Percentiles rank a stretch among this genome's conserved stretches.
Conservation (phyloP, 495 filamentous ascomycete species). For the Chlorociboria aeruginascens region DNA sequence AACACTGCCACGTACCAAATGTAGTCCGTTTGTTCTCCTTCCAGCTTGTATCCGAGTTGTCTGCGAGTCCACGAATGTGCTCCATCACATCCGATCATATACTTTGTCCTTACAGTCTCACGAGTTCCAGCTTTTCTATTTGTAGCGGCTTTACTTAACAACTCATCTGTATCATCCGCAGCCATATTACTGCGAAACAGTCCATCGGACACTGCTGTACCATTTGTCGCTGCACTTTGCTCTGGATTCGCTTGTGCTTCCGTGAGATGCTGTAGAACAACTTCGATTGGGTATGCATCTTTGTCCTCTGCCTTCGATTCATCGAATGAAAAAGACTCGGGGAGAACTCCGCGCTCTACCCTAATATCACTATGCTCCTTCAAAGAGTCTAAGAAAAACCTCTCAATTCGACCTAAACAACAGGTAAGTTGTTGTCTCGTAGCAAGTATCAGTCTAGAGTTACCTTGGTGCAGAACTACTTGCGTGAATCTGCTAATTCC, state of each 20-base stretch:
- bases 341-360: slow-evolving; percentile 38
- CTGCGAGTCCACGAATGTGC: slow-evolving; percentile 59
- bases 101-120: slow-evolving; percentile 44
- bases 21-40: slow-evolving; percentile 62
- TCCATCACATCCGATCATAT: slow-evolving; percentile 66
- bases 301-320: slow-evolving; percentile 28
- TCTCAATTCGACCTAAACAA: slow-evolving; percentile 38
- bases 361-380: slow-evolving; percentile 34
- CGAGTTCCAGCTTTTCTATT: slow-evolving; percentile 20
- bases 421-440: neutral
- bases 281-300: slow-evolving; percentile 40
- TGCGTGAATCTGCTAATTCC: slow-evolving; percentile 42
- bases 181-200: slow-evolving; percentile 38
- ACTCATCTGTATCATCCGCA: slow-evolving; percentile 43
- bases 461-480: slow-evolving; percentile 35
- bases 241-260: slow-evolving; percentile 33
- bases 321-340: slow-evolving; percentile 33
- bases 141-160: slow-evolving; percentile 27
- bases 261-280: slow-evolving; percentile 31
- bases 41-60: slow-evolving; percentile 56
- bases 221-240: slow-evolving; percentile 27
- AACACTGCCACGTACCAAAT: slow-evolving; percentile 34
- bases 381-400: slow-evolving; percentile 42
- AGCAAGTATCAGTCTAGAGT: neutral
- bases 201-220: slow-evolving; percentile 29